Conservation (phyloP, 2,329 filamentous ascomycete genomes). For the Lithohypha guttulata region DNA sequence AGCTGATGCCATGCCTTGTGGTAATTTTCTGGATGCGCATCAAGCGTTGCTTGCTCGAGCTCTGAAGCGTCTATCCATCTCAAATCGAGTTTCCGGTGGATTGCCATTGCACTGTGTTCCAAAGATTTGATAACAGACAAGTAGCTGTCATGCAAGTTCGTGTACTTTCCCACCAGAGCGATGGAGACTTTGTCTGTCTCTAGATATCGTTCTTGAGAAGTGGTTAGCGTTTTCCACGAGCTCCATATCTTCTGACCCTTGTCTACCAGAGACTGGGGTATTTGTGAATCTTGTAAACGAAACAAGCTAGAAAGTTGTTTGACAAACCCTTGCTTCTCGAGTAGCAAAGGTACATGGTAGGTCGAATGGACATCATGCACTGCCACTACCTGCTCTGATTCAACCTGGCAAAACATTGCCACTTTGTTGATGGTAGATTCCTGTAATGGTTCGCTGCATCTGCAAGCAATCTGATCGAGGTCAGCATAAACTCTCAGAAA, state of each 20-base stretch:
- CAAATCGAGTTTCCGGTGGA: slow-evolving; percentile 66
- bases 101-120: slow-evolving; percentile 85
- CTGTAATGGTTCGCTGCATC: slow-evolving; percentile 69
- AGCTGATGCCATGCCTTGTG: slow-evolving; percentile 79
- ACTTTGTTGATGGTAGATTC: slow-evolving; percentile 72
- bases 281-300: slow-evolving; percentile 46
- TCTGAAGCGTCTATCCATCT: slow-evolving; percentile 77
- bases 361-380: slow-evolving; percentile 82
- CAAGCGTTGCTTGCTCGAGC: slow-evolving; percentile 57
- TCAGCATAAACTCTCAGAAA: slow-evolving; percentile 11
- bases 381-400: slow-evolving; percentile 70
- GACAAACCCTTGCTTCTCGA: slow-evolving; percentile 69
- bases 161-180: slow-evolving; percentile 87
- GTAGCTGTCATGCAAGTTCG: slow-evolving; percentile 73
- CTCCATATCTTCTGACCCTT: slow-evolving; percentile 64
- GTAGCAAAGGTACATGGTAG: slow-evolving; percentile 89
- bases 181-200: slow-evolving; percentile 58
- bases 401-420: slow-evolving; percentile 78
- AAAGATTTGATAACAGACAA: slow-evolving; percentile 74
- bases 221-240: slow-evolving; percentile 64
- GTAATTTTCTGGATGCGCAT: slow-evolving; percentile 58
- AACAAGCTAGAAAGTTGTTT: slow-evolving; percentile 55
- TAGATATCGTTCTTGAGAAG: slow-evolving; percentile 53
- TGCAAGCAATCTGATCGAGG: slow-evolving; percentile 65
- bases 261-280: slow-evolving; percentile 44